phyloP scores from a whole-genome alignment of 306 rosid species.

The Gillenia trifoliata region DNA sequence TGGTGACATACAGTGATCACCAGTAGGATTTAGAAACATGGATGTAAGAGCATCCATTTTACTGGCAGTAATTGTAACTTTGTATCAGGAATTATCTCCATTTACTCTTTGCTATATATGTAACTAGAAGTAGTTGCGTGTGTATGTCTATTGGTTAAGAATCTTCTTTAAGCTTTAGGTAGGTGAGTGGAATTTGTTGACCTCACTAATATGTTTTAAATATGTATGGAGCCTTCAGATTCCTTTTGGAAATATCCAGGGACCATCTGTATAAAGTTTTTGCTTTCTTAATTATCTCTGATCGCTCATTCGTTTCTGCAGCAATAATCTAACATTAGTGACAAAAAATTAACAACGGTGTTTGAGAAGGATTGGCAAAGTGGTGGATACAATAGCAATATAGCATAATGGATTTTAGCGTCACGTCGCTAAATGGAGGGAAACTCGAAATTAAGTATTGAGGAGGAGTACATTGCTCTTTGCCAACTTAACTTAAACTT shows the following conservation, averaged over 20 bases:
- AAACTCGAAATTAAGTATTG: no score
- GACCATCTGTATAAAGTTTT: neutral
- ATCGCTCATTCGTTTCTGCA: neutral
- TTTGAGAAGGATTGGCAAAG: neutral
- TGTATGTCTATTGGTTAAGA: neutral
- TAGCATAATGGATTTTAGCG: neutral
- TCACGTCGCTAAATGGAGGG: rapidly evolving
- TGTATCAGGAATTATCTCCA: neutral
- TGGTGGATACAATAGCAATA: neutral
- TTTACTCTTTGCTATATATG: neutral
- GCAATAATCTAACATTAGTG: neutral
- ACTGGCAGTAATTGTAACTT: neutral
- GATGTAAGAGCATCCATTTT: neutral
- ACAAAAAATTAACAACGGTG: neutral
- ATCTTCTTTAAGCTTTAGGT: no score
- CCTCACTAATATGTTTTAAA: neutral
- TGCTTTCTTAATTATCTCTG: neutral
- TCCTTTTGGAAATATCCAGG: neutral
- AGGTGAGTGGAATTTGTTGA: neutral
- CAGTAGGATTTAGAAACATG: neutral
- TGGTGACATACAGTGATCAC: neutral
- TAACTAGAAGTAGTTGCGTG: neutral
- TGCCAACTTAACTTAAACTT: no score
- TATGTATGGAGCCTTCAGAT: neutral
- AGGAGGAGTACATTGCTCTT: no score